These are phyloP conservation scores for Botrytis sinoallii DNA, from an alignment of 2,329 filamentous ascomycete species.

Conservation along the genomic window DNA sequence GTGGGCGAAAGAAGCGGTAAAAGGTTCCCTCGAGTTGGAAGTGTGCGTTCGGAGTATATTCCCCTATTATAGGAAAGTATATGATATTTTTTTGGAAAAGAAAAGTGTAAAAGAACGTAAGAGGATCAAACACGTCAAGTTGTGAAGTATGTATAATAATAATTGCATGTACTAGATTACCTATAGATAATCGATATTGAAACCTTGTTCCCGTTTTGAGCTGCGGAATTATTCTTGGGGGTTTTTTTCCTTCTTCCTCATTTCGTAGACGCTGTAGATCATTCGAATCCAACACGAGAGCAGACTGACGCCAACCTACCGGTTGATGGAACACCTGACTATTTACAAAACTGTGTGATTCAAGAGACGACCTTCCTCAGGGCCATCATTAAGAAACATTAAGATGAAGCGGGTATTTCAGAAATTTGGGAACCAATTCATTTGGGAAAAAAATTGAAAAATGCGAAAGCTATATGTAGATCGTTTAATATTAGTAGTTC, in stretches of 20 bases:
- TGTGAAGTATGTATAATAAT: slow-evolving; percentile 9
- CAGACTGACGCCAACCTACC: slow-evolving; percentile 7
- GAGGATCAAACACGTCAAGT: not conserved
- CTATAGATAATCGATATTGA: not conserved
- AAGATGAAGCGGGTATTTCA: slow-evolving; percentile 11
- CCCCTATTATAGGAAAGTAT: slow-evolving; percentile 6
- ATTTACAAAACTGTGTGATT: not conserved
- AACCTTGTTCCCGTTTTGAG: slow-evolving; percentile 8
- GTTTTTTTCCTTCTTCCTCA: not conserved
- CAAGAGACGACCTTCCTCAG: not conserved
- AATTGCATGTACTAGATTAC: slow-evolving; percentile 2
- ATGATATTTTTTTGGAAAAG: slow-evolving; percentile 3
- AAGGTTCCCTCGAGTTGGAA: slow-evolving; percentile 8
- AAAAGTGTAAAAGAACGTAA: not conserved
- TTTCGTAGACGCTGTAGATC: slow-evolving; percentile 13
- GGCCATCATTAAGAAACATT: not conserved
- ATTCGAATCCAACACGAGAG: slow-evolving; percentile 14
- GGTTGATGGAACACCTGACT: not conserved
- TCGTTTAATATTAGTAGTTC: slow-evolving; percentile 10
- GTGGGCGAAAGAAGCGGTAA: slow-evolving; percentile 21
- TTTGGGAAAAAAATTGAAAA: not conserved
- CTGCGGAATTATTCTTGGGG: not conserved
- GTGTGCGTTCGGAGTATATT: slow-evolving; percentile 1
- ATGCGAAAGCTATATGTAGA: slow-evolving; percentile 11
- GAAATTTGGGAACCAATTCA: slow-evolving; percentile 1